Base-by-base conservation (phyloP, 371 early-diverging fungal species). In the Synchytrium microbalum region DNA sequence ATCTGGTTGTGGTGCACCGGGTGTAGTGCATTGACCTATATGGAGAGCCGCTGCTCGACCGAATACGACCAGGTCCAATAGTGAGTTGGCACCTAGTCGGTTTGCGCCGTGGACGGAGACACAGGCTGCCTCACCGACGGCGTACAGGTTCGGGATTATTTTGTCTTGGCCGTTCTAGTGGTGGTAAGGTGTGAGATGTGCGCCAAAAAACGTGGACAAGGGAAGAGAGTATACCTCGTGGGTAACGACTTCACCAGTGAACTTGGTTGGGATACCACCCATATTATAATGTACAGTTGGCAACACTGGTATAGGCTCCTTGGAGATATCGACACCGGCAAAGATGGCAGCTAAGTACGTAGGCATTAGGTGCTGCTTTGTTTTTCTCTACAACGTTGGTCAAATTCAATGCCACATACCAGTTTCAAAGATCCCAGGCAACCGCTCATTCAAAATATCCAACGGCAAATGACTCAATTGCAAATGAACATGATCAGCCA, bases 261-360 rank as follows among this genome's bases (percentile, higher is more conserved):
- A 96, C 62, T 84, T 84, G 55, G 96, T 96, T 31, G 96, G 97
- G 66, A 97, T 96, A 78, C 98, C 96, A 74, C 98, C 98, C 96
- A 96, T 96, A 85, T 96, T 97, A 87, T 96, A 97, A 77, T 97
- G 98, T 69, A 96, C 98, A 65, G 98, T 96, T 65, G 98, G 98
- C 62, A 97, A 80, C 54, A 97, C 97, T n/a, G 98, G 98, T 74
- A 97, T 97, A 53, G 98, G 95, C 74, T 96, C 96, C 85, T 95
- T 95, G 75, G 96, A 96, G 32, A 96, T 95, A 81, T 97, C 95
- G 58, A 97, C 97, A 75, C 94, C 95, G 58, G 95, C 90, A 75
- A 97, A 96, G 75, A 97, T 95, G 65, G 92, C 91, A 31, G 96
- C n/a, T n/a, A n/a, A n/a, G n/a, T n/a, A n/a, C n/a, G n/a, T n/a